A percentile compares a stretch with the other conserved stretches of the same genome.
phyloP scores from a whole-genome alignment of 1,139 yeast genomes.

The Geotrichum macrosporum region DNA sequence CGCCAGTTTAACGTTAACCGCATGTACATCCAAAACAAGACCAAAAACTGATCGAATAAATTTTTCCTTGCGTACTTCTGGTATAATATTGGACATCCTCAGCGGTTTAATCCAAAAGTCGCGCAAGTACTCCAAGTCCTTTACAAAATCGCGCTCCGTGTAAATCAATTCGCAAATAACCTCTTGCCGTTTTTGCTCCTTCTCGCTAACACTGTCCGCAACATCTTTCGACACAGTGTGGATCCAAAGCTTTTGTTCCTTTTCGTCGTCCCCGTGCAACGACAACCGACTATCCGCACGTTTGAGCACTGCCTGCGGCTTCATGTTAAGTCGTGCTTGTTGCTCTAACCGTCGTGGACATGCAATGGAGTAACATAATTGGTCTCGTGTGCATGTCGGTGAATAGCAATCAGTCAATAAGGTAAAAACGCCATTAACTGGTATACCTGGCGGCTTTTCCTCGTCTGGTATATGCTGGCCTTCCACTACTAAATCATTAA shows the following conservation, averaged over 20 bases:
- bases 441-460: constrained; percentile 22
- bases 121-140: constrained; percentile 86
- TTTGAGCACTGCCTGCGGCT: constrained; percentile 81
- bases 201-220: constrained; percentile 73
- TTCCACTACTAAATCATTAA: constrained; percentile 50
- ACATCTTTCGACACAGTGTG: constrained; percentile 82
- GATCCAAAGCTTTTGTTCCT: constrained; percentile 88
- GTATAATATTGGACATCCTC: constrained; percentile 78
- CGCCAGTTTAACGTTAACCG: constrained; percentile 76
- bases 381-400: constrained; percentile 88
- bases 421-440: constrained; percentile 89
- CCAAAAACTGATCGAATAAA: constrained; percentile 90
- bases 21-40: constrained; percentile 80
- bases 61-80: constrained; percentile 82
- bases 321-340: constrained; percentile 85
- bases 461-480: constrained; percentile 23
- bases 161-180: constrained; percentile 89
- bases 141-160: constrained; percentile 92
- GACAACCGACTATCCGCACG: constrained; percentile 80
- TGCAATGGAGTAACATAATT: constrained; percentile 90
- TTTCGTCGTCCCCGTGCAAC: constrained; percentile 69
- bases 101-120: constrained; percentile 93
- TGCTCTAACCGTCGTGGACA: constrained; percentile 96
- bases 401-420: constrained; percentile 91
- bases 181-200: constrained; percentile 90